Evolutionary conservation across 2,329 filamentous ascomycete genomes (phyloP), one percentile per base, ranked within the genome.

Genomic region (Hymenoscyphus albidus): DNA sequence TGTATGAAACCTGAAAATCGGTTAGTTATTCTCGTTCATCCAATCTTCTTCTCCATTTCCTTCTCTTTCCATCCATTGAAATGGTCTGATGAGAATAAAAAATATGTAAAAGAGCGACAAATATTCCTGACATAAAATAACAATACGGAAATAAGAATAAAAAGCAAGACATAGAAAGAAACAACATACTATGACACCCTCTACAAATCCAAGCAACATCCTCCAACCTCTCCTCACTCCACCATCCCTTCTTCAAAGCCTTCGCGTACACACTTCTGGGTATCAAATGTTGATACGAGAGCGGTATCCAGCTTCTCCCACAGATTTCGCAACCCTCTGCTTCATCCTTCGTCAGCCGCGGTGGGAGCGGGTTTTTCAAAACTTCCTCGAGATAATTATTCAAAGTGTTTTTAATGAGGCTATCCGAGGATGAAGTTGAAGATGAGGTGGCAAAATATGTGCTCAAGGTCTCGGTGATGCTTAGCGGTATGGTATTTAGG

Each of bases 121-220:
- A 27, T 3, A 27, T 27, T 27, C 0, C 27, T 27, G 27, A 27
- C 2, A 27, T 27, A 27, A 27, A 27, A 27, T 27, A 27, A 27
- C 27, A 27, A 27, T 27, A 27, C 27, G 27, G 27, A 27, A 27
- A n/a, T 7, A 44, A 44, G 16, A 16, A 16, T 7, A n/a, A n/a
- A 16, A 22, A 48, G 5, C 2, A 6, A 48, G 4, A 54, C 10
- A 27, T 13, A 27, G 4, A 59, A 44, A 27, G 22, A 22, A 59
- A 40, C 3, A 32, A 61, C 59, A 35, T n/a, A 61, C 83, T 85
- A 79, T 96, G 92, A 72, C 92, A 96, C 2, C 91, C 89, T 59
- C 91, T 82, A 77, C 92, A 96, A 69, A 96, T 77, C 92, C 92
- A 96, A 13, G 92, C 92, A 22, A 95, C 92, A 74, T 87, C 92